Conservation (phyloP, 1,139 yeast genomes). For the Petasospora fabianii region DNA sequence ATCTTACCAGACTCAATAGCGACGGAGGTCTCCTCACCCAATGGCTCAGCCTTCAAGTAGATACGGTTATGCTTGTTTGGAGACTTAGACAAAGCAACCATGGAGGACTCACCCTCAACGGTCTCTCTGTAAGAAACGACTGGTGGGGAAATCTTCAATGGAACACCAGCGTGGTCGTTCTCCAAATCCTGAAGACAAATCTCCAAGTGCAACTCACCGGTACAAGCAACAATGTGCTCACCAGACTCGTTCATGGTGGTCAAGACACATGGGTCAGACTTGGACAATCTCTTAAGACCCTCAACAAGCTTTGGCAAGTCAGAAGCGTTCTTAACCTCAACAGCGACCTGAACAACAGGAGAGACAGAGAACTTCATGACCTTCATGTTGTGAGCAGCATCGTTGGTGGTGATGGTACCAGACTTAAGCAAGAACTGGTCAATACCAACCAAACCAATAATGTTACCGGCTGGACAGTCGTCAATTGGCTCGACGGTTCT, state of each 20-base stretch:
- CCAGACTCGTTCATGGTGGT: constrained; percentile 87
- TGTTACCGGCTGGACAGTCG: constrained; percentile 99
- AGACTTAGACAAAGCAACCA: constrained; percentile 96
- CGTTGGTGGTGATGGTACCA: constrained; percentile 98
- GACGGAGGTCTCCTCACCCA: constrained; percentile 85
- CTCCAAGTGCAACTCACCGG: constrained; percentile 99
- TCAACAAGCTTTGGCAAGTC: constrained; percentile 99
- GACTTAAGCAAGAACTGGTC: constrained; percentile 99
- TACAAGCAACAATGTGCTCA: constrained; percentile 99
- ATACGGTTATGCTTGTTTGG: constrained; percentile 99
- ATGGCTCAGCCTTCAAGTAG: constrained; percentile 95
- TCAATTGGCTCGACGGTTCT: constrained; percentile 97
- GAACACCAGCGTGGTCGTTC: constrained; percentile 99
- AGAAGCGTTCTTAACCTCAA: constrained; percentile 98
- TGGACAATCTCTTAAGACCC: constrained; percentile 99
- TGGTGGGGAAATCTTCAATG: constrained; percentile 96
- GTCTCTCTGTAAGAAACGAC: constrained; percentile 99
- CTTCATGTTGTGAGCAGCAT: constrained; percentile 98
- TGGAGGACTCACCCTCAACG: constrained; percentile 88
- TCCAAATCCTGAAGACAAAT: constrained; percentile 95
- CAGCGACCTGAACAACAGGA: constrained; percentile 99
- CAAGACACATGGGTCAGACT: constrained; percentile 99
- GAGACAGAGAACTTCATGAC: constrained; percentile 99
- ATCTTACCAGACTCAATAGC: constrained; percentile 94
- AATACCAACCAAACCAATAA: constrained; percentile 99